Base-by-base conservation (phyloP, 371 early-diverging fungal genomes). In the Basidiobolus heterosporus region DNA sequence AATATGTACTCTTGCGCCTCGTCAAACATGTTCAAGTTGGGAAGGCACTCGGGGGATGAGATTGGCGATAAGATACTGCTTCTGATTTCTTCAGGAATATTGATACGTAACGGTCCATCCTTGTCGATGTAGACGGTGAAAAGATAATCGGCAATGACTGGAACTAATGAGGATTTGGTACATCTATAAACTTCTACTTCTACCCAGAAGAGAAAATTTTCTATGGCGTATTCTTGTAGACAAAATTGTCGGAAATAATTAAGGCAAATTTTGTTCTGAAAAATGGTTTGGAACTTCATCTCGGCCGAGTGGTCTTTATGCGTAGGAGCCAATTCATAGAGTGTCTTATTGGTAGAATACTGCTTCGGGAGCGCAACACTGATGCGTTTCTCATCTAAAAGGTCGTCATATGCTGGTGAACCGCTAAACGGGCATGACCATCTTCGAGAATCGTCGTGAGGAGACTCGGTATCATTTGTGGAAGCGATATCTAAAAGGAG, bases 121-220 rank as follows among this genome's bases (percentile, higher is more conserved):
- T 51, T 23, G 36, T 65, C 54, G 23, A 78, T 53, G 46, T 72
- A 78, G 6, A 62, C 66, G 48, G 60, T 39, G 52, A 70, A 72
- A 44, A 78, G 69, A 44, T 73, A 72, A 15, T 57, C 56, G 1
- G 72, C 72, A 30, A 30, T 30, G 5, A 30, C 30, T 9, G 21
- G 14, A 18, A 16, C 6, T 38, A 45, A 3, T 38, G 37, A 0
- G 21, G 44, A 14, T 11, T 5, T 41, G 13, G 6, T 16, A 3
- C 17, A 1, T 22, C 24, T 51, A 56, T 66, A 74, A 9, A 69
- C 41, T 47, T 77, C 75, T 5, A 68, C 67, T 22, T 74, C 72
- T 49, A 77, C 43, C 71, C 70, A 77, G 52, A 77, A 77, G 17
- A 74, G 51, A 1, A 72, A 48, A 39, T 66, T 68, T 49, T 76